Conservation (phyloP, 2,329 filamentous ascomycete species). For the Trichoderma cornu-damae region DNA sequence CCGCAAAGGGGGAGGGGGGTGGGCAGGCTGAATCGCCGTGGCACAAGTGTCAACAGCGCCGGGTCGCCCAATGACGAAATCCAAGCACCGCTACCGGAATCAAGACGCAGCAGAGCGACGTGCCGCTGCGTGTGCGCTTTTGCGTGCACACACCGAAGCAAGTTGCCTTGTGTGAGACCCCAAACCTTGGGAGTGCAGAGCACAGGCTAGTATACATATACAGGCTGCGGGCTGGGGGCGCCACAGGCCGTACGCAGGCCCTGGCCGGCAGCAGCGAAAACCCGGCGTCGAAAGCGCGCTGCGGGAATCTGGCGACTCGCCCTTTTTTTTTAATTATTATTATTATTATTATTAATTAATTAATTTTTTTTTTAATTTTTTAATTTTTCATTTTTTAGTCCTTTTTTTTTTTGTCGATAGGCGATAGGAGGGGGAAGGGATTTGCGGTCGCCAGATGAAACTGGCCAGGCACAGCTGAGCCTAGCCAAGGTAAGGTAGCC, state of each 20-base stretch:
- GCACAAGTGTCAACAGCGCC: background rate
- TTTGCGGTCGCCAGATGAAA: conserved; percentile 14
- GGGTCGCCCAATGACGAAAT: conserved; percentile 7
- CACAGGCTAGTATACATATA: no score
- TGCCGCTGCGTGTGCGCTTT: conserved; percentile 2
- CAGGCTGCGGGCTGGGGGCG: no score
- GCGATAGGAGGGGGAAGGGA: conserved; percentile 6
- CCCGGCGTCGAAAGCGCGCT: background rate
- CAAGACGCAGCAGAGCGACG: conserved; percentile 3
- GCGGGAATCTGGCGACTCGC: conserved; percentile 13
- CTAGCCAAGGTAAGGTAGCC: background rate
- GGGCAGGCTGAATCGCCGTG: conserved; percentile 1
- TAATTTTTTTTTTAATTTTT: no score
- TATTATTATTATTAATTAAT: no score
- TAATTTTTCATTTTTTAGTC: no score
- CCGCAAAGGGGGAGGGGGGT: background rate
- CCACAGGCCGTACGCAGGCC: background rate
- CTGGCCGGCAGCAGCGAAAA: background rate
- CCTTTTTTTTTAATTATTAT: no score
- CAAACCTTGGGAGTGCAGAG: no score
- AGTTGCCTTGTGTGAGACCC: background rate
- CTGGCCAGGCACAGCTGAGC: conserved; percentile 4
- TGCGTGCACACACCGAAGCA: background rate
- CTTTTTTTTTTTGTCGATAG: background rate
- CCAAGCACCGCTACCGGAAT: conserved; percentile 7